A percentile compares a stretch with the other conserved stretches of the same genome.
Evolutionary conservation across 2,329 filamentous ascomycete genomes (phyloP).

Genomic region (Septoria petroselini): DNA sequence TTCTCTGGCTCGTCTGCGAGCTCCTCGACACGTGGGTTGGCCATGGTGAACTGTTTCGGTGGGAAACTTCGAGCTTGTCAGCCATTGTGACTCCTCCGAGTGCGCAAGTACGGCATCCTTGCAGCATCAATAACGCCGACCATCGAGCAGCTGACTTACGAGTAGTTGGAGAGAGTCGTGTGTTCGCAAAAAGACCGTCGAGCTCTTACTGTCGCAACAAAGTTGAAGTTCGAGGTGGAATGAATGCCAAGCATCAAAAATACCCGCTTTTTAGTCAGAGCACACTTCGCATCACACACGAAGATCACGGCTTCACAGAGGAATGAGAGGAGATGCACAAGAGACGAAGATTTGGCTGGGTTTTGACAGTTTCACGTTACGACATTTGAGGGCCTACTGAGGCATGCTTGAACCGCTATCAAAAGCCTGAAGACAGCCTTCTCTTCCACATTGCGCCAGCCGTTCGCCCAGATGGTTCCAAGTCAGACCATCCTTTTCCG

Average conservation of each 20-base stretch:
- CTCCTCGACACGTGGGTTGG: slow-evolving; percentile 97
- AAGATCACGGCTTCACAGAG: slow-evolving; percentile 1
- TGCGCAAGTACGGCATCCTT: neutral
- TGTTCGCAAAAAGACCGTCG: too few species aligned
- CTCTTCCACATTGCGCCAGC: slow-evolving; percentile 29
- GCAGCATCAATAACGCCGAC: neutral
- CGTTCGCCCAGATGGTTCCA: slow-evolving; percentile 15
- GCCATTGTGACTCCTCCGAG: neutral
- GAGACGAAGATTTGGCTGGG: neutral
- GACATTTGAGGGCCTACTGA: slow-evolving; percentile 18
- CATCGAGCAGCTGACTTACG: neutral
- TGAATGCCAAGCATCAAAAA: slow-evolving; percentile 7
- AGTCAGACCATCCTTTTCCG: slow-evolving; percentile 11
- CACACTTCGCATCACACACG: too few species aligned
- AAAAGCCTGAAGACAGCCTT: slow-evolving; percentile 28
- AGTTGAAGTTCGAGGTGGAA: slow-evolving; percentile 2
- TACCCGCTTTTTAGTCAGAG: too few species aligned
- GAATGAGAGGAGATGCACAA: neutral
- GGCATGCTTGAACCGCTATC: slow-evolving; percentile 30
- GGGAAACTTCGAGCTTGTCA: slow-evolving; percentile 8
- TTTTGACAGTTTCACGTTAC: slow-evolving; percentile 21
- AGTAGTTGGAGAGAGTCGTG: neutral
- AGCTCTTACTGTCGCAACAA: neutral
- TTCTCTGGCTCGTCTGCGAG: slow-evolving; percentile 79
- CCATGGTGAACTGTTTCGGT: slow-evolving; percentile 57